These are phyloP conservation scores for Tolypocladium guangdongense DNA, from an alignment of 2,329 filamentous ascomycete species.

Conservation along the genomic window DNA sequence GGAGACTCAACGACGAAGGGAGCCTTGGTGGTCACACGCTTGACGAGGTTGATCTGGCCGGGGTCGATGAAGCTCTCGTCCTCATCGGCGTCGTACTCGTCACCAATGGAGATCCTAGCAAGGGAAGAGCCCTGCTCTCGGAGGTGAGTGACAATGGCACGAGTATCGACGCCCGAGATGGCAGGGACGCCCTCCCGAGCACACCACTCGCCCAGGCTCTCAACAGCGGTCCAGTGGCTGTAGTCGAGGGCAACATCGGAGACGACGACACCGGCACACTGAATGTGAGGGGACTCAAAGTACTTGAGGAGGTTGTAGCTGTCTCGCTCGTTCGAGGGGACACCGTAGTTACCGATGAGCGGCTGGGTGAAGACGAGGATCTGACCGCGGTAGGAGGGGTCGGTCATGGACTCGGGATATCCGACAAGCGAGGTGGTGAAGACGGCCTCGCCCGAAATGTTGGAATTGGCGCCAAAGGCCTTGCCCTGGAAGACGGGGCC, in stretches of 20 bases:
- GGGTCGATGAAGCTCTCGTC: constrained; percentile 94
- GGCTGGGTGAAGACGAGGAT: constrained; percentile 98
- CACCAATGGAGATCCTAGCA: constrained; percentile 85
- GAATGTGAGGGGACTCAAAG: constrained; percentile 96
- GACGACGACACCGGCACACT: constrained; percentile 91
- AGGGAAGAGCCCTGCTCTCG: constrained; percentile 95
- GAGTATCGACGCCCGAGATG: constrained; percentile 93
- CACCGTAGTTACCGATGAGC: constrained; percentile 96
- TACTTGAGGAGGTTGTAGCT: constrained; percentile 87
- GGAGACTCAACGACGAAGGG: constrained; percentile 89
- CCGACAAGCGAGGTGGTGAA: constrained; percentile 97
- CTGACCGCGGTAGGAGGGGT: constrained; percentile 83
- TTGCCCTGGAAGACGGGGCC: constrained; percentile 93
- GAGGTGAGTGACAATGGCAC: constrained; percentile 89
- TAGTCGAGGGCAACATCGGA: constrained; percentile 89
- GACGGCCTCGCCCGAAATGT: constrained; percentile 95
- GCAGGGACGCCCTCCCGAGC: constrained; percentile 90
- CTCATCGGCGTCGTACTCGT: constrained; percentile 97
- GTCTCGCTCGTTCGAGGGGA: constrained; percentile 77
- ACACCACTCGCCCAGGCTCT: constrained; percentile 90
- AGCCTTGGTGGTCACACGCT: constrained; percentile 93
- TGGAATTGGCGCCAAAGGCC: constrained; percentile 91
- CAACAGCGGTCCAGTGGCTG: constrained; percentile 97
- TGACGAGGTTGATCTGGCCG: constrained; percentile 91
- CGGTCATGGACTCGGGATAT: constrained; percentile 91